phyloP scores from a whole-genome alignment of 192 early-diverging fungal species.

The Umbelopsis ramanniana region DNA sequence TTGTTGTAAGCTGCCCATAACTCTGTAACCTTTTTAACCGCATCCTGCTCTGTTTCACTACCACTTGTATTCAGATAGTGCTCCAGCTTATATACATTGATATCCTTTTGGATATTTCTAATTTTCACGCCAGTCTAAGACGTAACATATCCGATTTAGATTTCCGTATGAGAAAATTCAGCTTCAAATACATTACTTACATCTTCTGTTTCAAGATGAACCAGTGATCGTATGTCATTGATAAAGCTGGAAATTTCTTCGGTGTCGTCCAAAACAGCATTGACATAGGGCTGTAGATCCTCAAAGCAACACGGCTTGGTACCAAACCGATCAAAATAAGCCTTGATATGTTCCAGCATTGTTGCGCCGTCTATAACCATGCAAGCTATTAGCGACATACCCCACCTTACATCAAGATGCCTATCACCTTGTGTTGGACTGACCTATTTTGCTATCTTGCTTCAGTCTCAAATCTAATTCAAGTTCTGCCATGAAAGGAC shows the following conservation, averaged over 20 bases:
- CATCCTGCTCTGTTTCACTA: not conserved
- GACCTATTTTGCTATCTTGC: conserved; percentile 42
- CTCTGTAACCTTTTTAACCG: conserved; percentile 35
- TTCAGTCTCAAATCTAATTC: conserved; percentile 54
- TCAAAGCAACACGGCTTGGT: conserved; percentile 73
- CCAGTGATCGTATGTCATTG: conserved; percentile 29
- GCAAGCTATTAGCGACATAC: not conserved
- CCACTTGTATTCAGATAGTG: conserved; percentile 32
- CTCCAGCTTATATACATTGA: conserved; percentile 48
- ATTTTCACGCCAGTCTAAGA: conserved; percentile 27
- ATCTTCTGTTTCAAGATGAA: conserved; percentile 44
- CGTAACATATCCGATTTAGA: not conserved
- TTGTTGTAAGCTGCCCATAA: conserved; percentile 48
- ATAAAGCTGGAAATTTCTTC: conserved; percentile 43
- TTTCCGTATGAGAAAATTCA: not conserved
- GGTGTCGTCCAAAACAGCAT: conserved; percentile 25
- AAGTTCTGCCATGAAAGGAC: conserved; percentile 74
- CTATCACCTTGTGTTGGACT: not conserved
- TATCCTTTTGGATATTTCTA: conserved; percentile 40
- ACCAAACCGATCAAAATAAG: conserved; percentile 69
- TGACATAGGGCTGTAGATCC: conserved; percentile 68
- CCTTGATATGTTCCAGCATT: conserved; percentile 44
- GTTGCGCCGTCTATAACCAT: not conserved
- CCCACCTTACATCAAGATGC: no score
- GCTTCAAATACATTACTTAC: conserved; percentile 13